phyloP scores from a whole-genome alignment of 1,284 basidiomycete genomes.

The Porogramme epimiltina region DNA sequence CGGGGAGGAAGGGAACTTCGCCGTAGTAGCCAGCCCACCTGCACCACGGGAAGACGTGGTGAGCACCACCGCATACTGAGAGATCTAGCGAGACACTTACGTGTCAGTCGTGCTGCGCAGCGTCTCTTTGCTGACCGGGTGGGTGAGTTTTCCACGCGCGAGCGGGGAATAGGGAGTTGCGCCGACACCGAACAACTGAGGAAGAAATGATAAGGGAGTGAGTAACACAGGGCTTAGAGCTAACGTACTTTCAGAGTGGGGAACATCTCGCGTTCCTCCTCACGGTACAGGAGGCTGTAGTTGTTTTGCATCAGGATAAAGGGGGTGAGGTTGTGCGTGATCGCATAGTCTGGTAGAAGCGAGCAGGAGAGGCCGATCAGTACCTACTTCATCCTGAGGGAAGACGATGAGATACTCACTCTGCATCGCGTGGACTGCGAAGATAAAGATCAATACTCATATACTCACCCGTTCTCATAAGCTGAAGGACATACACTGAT shows the following conservation, averaged over 20 bases:
- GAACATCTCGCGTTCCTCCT: constrained; percentile 50
- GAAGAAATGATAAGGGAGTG: neutral
- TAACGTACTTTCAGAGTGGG: constrained; percentile 1
- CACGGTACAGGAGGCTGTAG: constrained; percentile 43
- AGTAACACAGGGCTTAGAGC: too few species aligned
- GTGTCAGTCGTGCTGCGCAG: constrained; percentile 25
- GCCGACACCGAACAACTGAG: constrained; percentile 36
- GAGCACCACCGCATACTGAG: too few species aligned
- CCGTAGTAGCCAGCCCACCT: too few species aligned
- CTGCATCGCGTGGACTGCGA: constrained; percentile 38
- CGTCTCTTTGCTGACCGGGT: constrained; percentile 30
- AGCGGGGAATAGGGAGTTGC: constrained; percentile 46
- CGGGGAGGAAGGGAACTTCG: too few species aligned
- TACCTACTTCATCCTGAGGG: neutral
- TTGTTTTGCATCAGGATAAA: constrained; percentile 60
- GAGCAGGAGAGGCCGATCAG: neutral
- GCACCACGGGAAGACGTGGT: too few species aligned
- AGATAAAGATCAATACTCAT: neutral
- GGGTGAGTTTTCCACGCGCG: constrained; percentile 37
- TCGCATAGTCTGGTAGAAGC: constrained; percentile 31
- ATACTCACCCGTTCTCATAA: too few species aligned
- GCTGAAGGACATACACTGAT: constrained; percentile 33
- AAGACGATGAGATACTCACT: constrained; percentile 23
- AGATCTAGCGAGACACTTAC: constrained; percentile 3
- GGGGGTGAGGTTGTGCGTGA: constrained; percentile 42